Base-by-base conservation (phyloP, 441 rosid species). In the Euphorbia corollata region DNA sequence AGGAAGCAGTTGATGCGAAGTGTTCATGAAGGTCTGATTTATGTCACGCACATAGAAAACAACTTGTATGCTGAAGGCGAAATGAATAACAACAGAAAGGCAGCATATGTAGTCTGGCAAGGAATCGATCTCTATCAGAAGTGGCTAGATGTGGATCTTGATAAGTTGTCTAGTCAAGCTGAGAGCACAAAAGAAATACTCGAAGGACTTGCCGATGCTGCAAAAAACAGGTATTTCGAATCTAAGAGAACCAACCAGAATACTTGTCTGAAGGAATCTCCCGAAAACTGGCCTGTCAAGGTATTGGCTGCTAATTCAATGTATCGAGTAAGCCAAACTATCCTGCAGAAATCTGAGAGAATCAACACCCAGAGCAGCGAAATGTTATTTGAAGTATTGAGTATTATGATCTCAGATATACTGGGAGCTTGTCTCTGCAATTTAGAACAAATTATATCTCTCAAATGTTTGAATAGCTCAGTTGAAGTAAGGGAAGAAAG, bases 281-380 rank as follows among this genome's bases (percentile, higher is more conserved):
- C 92, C 11, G 75, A 85, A 9, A 78, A 68, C 38, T 93, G 99
- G 99, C 95, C 95, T 2, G 54, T 79, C 69, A 84, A 81, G 75
- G 80, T 78, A 50, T 65, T 87, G 74, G 93, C 97, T 7, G 92
- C 96, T 9, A 81, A 87, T 72, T 89, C 95, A 75, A 89, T 91
- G 96, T 87, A 89, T 56, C 72, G 93, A 74, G 72, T 86, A 68
- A 84, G 88, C 72, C 78, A 77, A 75, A 85, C 89, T 45, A 72
- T 87, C 64, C 75, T 93, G 70, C 81, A 71, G n/a, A 72, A 61
- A 9, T 69, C 73, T 61, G 74, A 71, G 62, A 60, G 74, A 71
- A 70, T 73, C 54, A 73, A 73, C 56, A 73, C 66, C 27, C 65
- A 23, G 67, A 72, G 53, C 20, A 63, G 53, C 10, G 76, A 77